Percentiles rank a stretch among this genome's conserved stretches.
Evolutionary conservation across 2,329 filamentous ascomycete species (phyloP).

Genomic region (Hypoxylon sp.): DNA sequence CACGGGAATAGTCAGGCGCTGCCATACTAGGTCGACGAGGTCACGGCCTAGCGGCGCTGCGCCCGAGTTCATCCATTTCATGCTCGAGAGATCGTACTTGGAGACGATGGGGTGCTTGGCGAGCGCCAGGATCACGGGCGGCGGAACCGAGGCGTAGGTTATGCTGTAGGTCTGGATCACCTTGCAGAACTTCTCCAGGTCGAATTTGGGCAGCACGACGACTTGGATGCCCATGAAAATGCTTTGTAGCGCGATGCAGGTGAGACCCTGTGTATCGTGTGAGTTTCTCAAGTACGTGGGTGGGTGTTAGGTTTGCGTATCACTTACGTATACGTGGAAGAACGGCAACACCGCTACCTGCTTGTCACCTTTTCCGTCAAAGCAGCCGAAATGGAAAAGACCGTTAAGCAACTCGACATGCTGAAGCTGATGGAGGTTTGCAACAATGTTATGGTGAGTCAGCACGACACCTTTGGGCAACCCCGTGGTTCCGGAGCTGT

Average conservation of each 20-base stretch:
- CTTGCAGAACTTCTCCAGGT: constrained; percentile 82
- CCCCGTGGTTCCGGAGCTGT: constrained; percentile 91
- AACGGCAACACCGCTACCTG: constrained; percentile 87
- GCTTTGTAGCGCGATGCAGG: constrained; percentile 78
- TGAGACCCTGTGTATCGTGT: constrained; percentile 67
- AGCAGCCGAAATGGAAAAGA: constrained; percentile 67
- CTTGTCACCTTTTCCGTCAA: constrained; percentile 76
- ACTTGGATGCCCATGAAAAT: constrained; percentile 76
- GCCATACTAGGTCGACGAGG: constrained; percentile 81
- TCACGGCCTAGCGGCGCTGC: constrained; percentile 88
- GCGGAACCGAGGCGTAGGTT: constrained; percentile 86
- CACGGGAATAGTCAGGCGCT: constrained; percentile 80
- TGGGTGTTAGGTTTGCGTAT: neutral
- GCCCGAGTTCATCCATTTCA: constrained; percentile 89
- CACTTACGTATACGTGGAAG: constrained; percentile 87
- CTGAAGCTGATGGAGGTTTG: constrained; percentile 75
- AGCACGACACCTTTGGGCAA: constrained; percentile 93
- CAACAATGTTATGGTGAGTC: constrained; percentile 84
- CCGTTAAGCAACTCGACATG: constrained; percentile 69
- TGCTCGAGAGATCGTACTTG: constrained; percentile 83
- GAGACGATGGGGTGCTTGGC: constrained; percentile 83
- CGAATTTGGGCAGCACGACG: constrained; percentile 84
- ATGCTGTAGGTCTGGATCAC: constrained; percentile 82
- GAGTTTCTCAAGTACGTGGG: neutral
- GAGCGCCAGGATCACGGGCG: constrained; percentile 85